These are phyloP conservation scores for Vigna unguiculata DNA, from an alignment of 306 rosid genomes.

Conservation along the genomic window DNA sequence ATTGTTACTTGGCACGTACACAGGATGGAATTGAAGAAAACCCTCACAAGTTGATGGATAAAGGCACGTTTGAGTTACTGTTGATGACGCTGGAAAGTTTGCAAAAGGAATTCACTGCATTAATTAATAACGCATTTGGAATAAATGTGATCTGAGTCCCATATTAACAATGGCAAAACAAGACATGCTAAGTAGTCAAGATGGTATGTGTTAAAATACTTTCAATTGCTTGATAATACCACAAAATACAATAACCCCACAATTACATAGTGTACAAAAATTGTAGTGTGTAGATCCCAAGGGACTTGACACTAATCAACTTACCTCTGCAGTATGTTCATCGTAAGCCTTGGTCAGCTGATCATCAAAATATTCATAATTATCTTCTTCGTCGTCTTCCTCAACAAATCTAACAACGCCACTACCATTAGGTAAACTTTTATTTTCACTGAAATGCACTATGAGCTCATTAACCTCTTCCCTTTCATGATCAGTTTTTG, in stretches of 20 bases:
- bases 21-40: not conserved
- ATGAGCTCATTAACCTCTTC: constrained; percentile 65
- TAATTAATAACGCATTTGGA: not conserved
- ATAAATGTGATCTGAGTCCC: not conserved
- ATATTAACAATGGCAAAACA: not conserved
- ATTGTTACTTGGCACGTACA: not conserved
- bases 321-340: constrained; percentile 25
- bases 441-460: constrained; percentile 46
- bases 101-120: not conserved
- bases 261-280: constrained; percentile 48
- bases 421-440: constrained; percentile 41
- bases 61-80: not conserved
- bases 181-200: not conserved
- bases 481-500: constrained; percentile 68
- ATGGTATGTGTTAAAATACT: not conserved
- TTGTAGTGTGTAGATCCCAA: constrained; percentile 38
- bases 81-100: not conserved
- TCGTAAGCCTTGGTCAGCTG: constrained; percentile 43
- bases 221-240: constrained; percentile 6
- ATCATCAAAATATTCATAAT: constrained; percentile 48
- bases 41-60: not conserved
- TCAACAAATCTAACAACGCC: constrained; percentile 41
- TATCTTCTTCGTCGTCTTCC: constrained; percentile 45
- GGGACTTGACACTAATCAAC: constrained; percentile 45
- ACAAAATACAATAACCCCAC: constrained; percentile 35